Evolutionary conservation across 2,329 filamentous ascomycete species (phyloP).

Genomic region (Aspergillus jensenii): DNA sequence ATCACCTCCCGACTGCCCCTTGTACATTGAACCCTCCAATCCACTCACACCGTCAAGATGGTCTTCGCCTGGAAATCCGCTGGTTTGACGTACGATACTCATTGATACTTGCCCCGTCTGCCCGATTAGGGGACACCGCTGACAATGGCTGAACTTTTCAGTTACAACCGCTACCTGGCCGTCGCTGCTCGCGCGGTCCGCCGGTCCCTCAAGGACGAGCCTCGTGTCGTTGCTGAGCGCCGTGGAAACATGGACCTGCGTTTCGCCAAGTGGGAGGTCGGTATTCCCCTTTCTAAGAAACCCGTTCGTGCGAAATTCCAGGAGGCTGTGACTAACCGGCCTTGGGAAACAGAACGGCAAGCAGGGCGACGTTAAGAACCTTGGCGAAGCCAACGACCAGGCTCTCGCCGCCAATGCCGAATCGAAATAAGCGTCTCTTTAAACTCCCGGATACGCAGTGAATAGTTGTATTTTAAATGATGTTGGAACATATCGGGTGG

Average conservation of each 20-base stretch:
- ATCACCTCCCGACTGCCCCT: constrained; percentile 28
- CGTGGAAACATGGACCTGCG: constrained; percentile 85
- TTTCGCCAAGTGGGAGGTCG: constrained; percentile 95
- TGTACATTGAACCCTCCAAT: constrained; percentile 29
- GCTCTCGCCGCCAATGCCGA: constrained; percentile 46
- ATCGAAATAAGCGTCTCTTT: constrained; percentile 38
- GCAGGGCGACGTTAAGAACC: constrained; percentile 79
- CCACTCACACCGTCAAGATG: constrained; percentile 64
- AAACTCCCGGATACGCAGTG: constrained; percentile 19
- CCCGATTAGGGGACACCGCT: constrained; percentile 19
- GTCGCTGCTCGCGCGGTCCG: constrained; percentile 93
- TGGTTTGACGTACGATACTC: constrained; percentile 77
- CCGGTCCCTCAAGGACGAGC: constrained; percentile 94
- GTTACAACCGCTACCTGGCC: constrained; percentile 99
- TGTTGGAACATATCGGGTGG: constrained; percentile 16
- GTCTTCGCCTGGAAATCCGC: constrained; percentile 97
- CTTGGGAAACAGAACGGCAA: constrained; percentile 75
- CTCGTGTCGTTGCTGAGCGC: constrained; percentile 82
- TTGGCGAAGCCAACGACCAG: constrained; percentile 58
- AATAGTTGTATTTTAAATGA: constrained; percentile 20
- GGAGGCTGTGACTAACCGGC: constrained; percentile 30
- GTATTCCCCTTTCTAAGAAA: constrained; percentile 39
- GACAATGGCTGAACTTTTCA: constrained; percentile 45
- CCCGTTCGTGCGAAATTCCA: background rate
- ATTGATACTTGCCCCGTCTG: constrained; percentile 21